These are phyloP conservation scores for Arabidopsis hybrid DNA, from an alignment of 441 rosid genomes.

Conservation along the genomic window DNA sequence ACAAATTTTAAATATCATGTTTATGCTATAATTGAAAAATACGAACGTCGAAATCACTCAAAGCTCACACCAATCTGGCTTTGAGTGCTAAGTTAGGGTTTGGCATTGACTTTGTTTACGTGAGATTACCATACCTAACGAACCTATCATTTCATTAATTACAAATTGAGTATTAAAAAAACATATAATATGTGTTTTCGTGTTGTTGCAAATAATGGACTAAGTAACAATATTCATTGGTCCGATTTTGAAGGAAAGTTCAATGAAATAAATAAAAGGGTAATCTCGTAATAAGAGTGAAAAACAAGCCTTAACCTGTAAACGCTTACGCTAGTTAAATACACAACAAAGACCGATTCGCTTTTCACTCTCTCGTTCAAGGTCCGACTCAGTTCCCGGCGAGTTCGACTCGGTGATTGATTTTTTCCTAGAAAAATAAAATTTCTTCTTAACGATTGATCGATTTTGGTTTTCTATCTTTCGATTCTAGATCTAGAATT, in stretches of 20 bases:
- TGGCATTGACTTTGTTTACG: slow-evolving; percentile 46
- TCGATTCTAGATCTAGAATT: slow-evolving; percentile 28
- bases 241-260: slow-evolving; percentile 28
- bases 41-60: slow-evolving; percentile 59
- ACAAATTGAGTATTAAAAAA: not conserved
- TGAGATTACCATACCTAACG: slow-evolving; percentile 40
- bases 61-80: slow-evolving; percentile 46
- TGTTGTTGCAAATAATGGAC: slow-evolving; percentile 40
- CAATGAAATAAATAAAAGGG: slow-evolving; percentile 3
- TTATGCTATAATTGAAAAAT: not conserved
- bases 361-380: slow-evolving; percentile 41
- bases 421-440: not conserved
- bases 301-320: slow-evolving; percentile 19
- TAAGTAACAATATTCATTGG: slow-evolving; percentile 8
- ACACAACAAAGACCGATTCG: slow-evolving; percentile 25
- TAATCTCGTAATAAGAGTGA: slow-evolving; percentile 23
- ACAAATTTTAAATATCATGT: not conserved
- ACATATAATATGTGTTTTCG: not conserved
- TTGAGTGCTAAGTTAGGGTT: slow-evolving; percentile 43
- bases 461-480: not conserved
- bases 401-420: slow-evolving; percentile 37
- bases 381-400: slow-evolving; percentile 45
- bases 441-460: not conserved
- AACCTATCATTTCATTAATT: slow-evolving; percentile 25
- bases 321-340: slow-evolving; percentile 40